phyloP scores from a whole-genome alignment of 2,329 filamentous ascomycete species.

The Septoria petroselini region DNA sequence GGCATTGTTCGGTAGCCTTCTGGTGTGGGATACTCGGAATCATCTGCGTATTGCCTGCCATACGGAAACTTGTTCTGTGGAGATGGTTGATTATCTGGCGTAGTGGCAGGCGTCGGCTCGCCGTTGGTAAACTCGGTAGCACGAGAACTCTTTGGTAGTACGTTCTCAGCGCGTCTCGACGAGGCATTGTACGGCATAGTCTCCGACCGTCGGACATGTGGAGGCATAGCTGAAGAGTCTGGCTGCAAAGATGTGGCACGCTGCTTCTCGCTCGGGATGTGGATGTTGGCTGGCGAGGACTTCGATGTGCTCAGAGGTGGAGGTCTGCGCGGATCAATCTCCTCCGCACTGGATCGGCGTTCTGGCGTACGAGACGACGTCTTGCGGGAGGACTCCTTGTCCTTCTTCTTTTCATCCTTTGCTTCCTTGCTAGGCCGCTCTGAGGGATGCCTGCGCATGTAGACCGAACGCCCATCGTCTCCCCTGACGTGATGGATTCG shows the following conservation, averaged over 20 bases:
- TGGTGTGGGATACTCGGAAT: constrained; percentile 33
- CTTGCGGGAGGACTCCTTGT: constrained; percentile 23
- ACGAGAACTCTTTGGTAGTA: constrained; percentile 28
- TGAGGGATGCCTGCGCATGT: constrained; percentile 31
- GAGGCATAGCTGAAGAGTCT: constrained; percentile 31
- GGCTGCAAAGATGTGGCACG: constrained; percentile 33
- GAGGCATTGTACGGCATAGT: constrained; percentile 40
- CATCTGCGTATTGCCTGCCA: constrained; percentile 32
- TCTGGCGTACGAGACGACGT: constrained; percentile 26
- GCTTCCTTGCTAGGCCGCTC: constrained; percentile 21
- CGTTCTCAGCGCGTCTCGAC: constrained; percentile 18
- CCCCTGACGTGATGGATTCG: constrained; percentile 31
- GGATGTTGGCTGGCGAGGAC: constrained; percentile 35
- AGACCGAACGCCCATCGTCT: constrained; percentile 27
- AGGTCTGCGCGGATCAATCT: constrained; percentile 17
- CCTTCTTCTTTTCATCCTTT: constrained; percentile 14
- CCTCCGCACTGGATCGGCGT: constrained; percentile 30
- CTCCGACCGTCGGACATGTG: constrained; percentile 43
- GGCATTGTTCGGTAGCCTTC: constrained; percentile 31
- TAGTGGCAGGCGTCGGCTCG: constrained; percentile 30
- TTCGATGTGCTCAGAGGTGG: constrained; percentile 42
- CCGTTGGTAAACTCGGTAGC: constrained; percentile 31
- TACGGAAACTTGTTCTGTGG: constrained; percentile 29
- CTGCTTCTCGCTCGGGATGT: constrained; percentile 28
- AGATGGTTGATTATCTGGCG: constrained; percentile 28